phyloP scores from a whole-genome alignment of 257 asterid species.

The Fraxinus quadrangulata region DNA sequence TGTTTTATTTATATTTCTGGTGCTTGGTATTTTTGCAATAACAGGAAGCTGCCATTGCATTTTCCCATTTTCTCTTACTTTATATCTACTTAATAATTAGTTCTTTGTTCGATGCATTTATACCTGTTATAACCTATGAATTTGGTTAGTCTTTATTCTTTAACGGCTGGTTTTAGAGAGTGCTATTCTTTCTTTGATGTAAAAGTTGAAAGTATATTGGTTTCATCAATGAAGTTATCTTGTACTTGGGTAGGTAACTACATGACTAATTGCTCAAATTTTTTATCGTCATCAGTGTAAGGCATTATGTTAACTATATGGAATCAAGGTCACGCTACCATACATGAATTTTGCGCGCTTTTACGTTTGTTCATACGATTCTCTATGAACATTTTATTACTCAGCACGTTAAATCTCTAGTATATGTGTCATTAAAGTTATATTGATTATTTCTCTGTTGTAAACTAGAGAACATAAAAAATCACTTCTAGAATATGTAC shows the following conservation, averaged over 20 bases:
- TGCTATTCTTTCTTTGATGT: neutral
- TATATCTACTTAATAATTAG: neutral
- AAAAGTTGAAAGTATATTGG: neutral
- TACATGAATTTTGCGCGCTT: neutral
- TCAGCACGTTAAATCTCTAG: neutral
- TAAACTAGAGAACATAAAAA: neutral
- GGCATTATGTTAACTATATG: neutral
- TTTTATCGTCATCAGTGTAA: neutral
- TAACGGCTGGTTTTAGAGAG: neutral
- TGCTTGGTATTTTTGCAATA: neutral
- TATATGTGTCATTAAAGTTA: neutral
- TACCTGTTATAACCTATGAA: neutral
- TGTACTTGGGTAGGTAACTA: neutral
- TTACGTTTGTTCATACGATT: neutral
- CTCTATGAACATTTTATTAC: neutral
- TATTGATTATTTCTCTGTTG: neutral
- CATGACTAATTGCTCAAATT: neutral
- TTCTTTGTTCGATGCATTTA: neutral
- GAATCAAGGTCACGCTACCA: neutral
- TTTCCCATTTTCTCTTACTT: neutral
- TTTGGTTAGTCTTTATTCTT: conserved; percentile 2
- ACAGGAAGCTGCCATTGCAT: neutral
- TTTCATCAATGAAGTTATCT: neutral
- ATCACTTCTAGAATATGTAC: conserved; percentile 14
- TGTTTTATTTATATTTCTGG: neutral